Conservation (phyloP, 75 land plant species). For the Isoetes taiwanensis region DNA sequence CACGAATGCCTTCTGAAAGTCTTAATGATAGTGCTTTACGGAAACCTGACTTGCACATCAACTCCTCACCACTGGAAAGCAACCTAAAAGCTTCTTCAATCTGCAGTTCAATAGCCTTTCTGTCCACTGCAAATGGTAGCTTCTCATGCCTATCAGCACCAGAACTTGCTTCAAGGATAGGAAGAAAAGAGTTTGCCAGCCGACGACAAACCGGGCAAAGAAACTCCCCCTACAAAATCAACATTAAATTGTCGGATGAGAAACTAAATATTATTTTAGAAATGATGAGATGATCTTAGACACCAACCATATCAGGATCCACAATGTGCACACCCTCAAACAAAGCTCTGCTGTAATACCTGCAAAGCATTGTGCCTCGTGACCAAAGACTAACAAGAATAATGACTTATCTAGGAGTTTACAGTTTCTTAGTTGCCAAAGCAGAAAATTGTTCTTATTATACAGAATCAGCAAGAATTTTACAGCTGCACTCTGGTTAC, state of each 20-base stretch:
- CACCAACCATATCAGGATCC: constrained; percentile 73
- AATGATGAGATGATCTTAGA: background rate
- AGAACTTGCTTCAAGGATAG: constrained; percentile 25
- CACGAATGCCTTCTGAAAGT: constrained; percentile 14
- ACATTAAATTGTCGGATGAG: background rate
- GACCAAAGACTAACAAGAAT: background rate
- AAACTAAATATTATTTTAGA: background rate
- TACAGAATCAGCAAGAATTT: background rate
- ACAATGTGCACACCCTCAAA: constrained; percentile 87
- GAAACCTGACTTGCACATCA: constrained; percentile 28
- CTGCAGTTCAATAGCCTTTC: constrained; percentile 3
- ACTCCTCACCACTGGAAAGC: constrained; percentile 40
- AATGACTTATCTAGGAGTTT: background rate
- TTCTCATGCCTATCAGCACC: background rate
- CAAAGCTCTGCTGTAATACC: constrained; percentile 51
- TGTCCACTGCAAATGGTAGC: background rate
- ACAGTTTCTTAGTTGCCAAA: background rate
- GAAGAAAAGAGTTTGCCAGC: constrained; percentile 77
- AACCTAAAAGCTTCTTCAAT: constrained; percentile 45
- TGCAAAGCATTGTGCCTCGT: constrained; percentile 10
- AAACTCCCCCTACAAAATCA: constrained; percentile 64
- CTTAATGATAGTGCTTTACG: constrained; percentile 28
- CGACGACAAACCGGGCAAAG: constrained; percentile 92
- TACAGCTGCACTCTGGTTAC: background rate
- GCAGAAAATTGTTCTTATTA: background rate